These are phyloP conservation scores for Leishmania arabica DNA, from an alignment of 208 protist genomes.

Conservation along the genomic window DNA sequence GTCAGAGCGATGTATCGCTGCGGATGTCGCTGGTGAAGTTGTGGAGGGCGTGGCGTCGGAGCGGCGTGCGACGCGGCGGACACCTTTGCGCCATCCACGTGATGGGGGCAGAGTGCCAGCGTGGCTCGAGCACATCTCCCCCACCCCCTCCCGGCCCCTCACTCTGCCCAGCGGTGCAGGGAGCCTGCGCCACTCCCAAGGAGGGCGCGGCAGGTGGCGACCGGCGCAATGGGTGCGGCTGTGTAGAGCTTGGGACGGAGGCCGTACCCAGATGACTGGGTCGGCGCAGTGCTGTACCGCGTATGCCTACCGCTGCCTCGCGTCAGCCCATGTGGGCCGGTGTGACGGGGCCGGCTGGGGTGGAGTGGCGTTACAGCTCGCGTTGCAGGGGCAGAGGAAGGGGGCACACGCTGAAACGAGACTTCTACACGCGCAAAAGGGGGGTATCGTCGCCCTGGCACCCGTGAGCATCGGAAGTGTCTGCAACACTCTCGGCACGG, in stretches of 20 bases:
- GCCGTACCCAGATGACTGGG: neutral
- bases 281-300: neutral
- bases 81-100: no score
- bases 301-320: neutral
- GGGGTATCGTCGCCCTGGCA: neutral
- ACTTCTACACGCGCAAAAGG: neutral
- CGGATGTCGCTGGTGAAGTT: no score
- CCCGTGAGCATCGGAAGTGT: neutral
- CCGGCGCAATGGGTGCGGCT: neutral
- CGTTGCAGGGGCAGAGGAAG: neutral
- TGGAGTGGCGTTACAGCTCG: neutral
- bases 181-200: neutral
- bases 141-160: neutral
- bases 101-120: neutral
- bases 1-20: no score
- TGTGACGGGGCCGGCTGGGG: no score
- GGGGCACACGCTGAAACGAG: neutral
- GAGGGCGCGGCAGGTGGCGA: neutral
- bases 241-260: neutral
- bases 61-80: no score
- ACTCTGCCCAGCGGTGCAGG: neutral
- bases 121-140: neutral
- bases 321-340: neutral
- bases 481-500: neutral
- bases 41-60: no score